These are phyloP conservation scores for Volvox carteri DNA, from an alignment of 163 green algal genomes.

Conservation along the genomic window DNA sequence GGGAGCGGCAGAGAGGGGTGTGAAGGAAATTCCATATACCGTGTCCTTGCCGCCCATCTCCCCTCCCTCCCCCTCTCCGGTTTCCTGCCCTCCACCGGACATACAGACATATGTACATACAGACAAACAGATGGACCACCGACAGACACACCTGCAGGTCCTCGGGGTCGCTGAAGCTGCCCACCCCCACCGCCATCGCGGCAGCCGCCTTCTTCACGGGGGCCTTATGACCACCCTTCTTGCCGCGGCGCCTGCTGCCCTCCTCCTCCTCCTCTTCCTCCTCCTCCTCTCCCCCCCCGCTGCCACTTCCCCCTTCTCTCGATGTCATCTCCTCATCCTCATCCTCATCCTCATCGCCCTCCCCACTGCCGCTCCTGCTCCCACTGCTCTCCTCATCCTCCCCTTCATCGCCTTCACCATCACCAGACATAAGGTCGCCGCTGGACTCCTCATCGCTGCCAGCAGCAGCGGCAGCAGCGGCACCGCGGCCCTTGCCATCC, in stretches of 20 bases:
- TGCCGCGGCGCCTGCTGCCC: slow-evolving; percentile 24
- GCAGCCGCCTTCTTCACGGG: slow-evolving; percentile 86
- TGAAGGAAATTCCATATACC: no score
- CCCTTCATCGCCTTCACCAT: not conserved
- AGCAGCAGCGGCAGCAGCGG: not conserved
- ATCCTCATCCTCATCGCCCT: slow-evolving; percentile 8
- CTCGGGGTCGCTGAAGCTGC: slow-evolving; percentile 90
- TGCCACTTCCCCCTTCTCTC: slow-evolving; percentile 21
- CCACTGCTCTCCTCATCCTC: slow-evolving; percentile 62
- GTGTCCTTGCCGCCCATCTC: not conserved
- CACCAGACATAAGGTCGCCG: slow-evolving; percentile 2
- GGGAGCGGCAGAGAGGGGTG: not conserved
- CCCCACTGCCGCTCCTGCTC: not conserved
- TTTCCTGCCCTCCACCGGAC: no score
- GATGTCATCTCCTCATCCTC: slow-evolving; percentile 54
- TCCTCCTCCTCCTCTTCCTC: slow-evolving; percentile 26
- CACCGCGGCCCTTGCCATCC: not conserved
- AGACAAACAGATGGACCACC: no score
- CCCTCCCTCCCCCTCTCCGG: not conserved
- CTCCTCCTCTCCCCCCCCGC: slow-evolving; percentile 52
- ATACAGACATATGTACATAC: no score
- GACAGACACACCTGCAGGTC: slow-evolving; percentile 81
- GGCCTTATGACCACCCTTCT: slow-evolving; percentile 20
- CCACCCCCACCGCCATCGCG: slow-evolving; percentile 92
- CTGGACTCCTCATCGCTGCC: slow-evolving; percentile 33